Evolutionary conservation across 148 eudicot genomes (phyloP).

Genomic region (Hydrangea macrophylla): DNA sequence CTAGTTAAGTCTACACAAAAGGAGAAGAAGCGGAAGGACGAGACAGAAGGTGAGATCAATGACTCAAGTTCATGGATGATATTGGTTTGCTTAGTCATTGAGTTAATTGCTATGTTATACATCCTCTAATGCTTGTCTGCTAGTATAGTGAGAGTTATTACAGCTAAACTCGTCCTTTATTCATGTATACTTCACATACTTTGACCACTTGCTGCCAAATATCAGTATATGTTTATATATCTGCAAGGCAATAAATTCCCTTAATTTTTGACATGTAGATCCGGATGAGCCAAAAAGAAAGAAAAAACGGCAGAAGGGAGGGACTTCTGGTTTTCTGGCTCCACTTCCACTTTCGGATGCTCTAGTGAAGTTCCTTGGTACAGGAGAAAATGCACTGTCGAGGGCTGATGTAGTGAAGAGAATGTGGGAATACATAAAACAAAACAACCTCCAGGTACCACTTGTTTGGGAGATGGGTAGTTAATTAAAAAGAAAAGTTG

Average conservation of each 20-base stretch:
- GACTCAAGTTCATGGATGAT: conserved; percentile 6
- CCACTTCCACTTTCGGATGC: conserved; percentile 77
- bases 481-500: no score
- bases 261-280: conserved; percentile 36
- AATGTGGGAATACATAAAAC: conserved; percentile 83
- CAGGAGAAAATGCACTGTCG: conserved; percentile 75
- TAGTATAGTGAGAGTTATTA: background rate
- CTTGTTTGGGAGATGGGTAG: no score
- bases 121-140: background rate
- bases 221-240: background rate
- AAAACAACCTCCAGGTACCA: conserved; percentile 82
- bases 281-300: conserved; percentile 44
- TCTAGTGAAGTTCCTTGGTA: conserved; percentile 74
- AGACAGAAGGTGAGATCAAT: conserved; percentile 48
- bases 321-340: conserved; percentile 57
- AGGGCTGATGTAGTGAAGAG: conserved; percentile 75
- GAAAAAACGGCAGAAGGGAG: conserved; percentile 57
- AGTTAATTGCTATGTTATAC: background rate
- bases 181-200: background rate
- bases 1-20: conserved; percentile 37
- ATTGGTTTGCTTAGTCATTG: background rate
- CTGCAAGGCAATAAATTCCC: no score
- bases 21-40: conserved; percentile 51
- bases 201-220: no score
- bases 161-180: background rate